These are phyloP conservation scores for Protostelium mycophagum DNA, from an alignment of 78 protist genomes.

Conservation along the genomic window DNA sequence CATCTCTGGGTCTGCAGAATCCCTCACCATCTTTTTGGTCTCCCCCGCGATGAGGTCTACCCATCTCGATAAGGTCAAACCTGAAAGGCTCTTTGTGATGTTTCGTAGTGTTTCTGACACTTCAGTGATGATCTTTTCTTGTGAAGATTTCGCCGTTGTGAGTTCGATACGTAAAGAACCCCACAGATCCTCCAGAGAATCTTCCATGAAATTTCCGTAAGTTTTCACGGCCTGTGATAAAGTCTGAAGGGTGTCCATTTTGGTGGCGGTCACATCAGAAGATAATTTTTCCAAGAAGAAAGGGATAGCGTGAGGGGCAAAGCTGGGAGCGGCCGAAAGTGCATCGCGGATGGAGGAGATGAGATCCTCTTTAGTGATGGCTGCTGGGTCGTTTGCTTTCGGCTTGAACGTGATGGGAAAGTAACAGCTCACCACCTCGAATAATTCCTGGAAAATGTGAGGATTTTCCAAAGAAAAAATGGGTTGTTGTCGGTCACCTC, in stretches of 20 bases:
- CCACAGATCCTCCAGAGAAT: background rate
- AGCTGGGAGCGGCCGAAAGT: background rate
- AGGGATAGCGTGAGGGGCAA: background rate
- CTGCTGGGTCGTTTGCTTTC: slow-evolving; percentile 77
- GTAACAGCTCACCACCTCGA: slow-evolving; percentile 73
- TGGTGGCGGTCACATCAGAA: background rate
- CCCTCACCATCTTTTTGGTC: background rate
- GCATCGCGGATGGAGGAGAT: background rate
- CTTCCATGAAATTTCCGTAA: background rate
- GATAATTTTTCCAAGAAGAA: background rate
- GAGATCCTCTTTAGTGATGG: slow-evolving; percentile 45
- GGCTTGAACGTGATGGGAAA: slow-evolving; percentile 88
- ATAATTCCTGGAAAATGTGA: slow-evolving; percentile 46
- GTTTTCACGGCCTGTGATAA: background rate
- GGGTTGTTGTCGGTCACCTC: slow-evolving; percentile 1
- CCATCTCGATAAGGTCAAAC: background rate
- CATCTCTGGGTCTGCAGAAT: background rate
- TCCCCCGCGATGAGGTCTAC: background rate
- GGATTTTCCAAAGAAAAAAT: background rate
- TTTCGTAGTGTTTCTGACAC: no score
- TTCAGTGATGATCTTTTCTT: no score
- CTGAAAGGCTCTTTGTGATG: background rate
- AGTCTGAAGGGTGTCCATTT: background rate
- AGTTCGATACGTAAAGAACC: background rate
- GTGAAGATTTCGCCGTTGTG: no score